Evolutionary conservation across 1,284 basidiomycete genomes (phyloP), one percentile per base, ranked within the genome.

Genomic region (Tilletia setariae): DNA sequence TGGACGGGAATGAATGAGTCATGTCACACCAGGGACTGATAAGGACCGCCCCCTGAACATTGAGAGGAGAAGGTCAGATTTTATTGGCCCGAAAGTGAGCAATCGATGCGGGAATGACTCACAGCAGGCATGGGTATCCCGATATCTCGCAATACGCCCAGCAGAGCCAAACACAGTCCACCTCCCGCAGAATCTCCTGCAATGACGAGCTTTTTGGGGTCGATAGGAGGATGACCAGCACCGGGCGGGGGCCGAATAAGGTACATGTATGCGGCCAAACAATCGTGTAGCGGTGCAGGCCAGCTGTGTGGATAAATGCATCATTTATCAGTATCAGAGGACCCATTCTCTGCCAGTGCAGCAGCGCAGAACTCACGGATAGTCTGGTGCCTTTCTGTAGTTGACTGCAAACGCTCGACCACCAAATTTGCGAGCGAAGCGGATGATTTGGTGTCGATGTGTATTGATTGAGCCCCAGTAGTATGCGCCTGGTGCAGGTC

Each of bases 161-260:
- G 86, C 21, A 97, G 85, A 0, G 93, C 90, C 64, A 97, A 84
- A 0, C 88, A 87, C 15, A 98, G 85, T 0, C 93, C 94, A 2
- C 94, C 96, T 3, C 96, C 96, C 0, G 96, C 95, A 30, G 93
- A 95, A 83, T 96, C 94, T 0, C 96, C 96, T 0, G 90, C 90
- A 2, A 87, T 75, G 11, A 98, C 87, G 59, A 97, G 91, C 72
- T 90, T 89, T 0, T 86, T 87, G 0, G 95, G 94, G 67, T 91
- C 87, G 16, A 99, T 89, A 0, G 93, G 87, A 25, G 42, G 66
- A 53, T 79, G 79, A 67, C 73, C 83, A 8, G 91, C 88, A 9
- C 84, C 87, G 0, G 87, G 85, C 0, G 92, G 92, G 0, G 92
- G 92, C 72, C 83, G 87, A 83, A 86, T 88, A 82, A 87, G 87